Conservation (phyloP, 805 yeast genomes). For the Metschnikowia similis region DNA sequence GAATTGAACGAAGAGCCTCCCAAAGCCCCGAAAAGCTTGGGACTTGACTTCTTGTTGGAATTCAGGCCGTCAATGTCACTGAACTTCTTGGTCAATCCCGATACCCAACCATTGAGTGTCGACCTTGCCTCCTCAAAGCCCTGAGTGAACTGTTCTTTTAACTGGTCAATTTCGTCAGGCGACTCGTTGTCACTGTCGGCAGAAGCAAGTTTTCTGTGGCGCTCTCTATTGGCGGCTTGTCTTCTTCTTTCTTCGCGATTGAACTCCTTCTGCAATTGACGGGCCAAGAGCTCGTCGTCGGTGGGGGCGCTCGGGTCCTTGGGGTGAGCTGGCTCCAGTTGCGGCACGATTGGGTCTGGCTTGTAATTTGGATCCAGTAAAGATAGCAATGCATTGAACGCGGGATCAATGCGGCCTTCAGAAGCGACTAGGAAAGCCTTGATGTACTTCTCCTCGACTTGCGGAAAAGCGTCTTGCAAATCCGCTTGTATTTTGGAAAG, state of each 20-base stretch:
- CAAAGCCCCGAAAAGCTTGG: slow-evolving; percentile 43
- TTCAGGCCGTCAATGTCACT: slow-evolving; percentile 9
- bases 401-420: slow-evolving; percentile 72
- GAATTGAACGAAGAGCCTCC: slow-evolving; percentile 40
- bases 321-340: slow-evolving; percentile 2
- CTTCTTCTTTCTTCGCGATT: slow-evolving; percentile 38
- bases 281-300: slow-evolving; percentile 81
- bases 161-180: slow-evolving; percentile 58
- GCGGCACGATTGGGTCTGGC: slow-evolving; percentile 42
- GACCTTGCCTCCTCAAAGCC: slow-evolving; percentile 79
- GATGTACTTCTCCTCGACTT: slow-evolving; percentile 62
- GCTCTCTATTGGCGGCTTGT: slow-evolving; percentile 17
- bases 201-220: slow-evolving; percentile 16
- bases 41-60: slow-evolving; percentile 16
- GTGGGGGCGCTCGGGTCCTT: slow-evolving; percentile 26
- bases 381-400: slow-evolving; percentile 82
- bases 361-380: slow-evolving; percentile 67
- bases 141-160: slow-evolving; percentile 63
- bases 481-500: slow-evolving; percentile 51
- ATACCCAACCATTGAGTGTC: slow-evolving; percentile 75
- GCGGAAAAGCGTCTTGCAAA: slow-evolving; percentile 83
- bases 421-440: slow-evolving; percentile 84
- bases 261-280: slow-evolving; percentile 68
- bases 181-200: slow-evolving; percentile 30
- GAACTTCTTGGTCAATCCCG: slow-evolving; percentile 55